Conservation (phyloP, 768 basidiomycete genomes). For the Calocera viscosa region DNA sequence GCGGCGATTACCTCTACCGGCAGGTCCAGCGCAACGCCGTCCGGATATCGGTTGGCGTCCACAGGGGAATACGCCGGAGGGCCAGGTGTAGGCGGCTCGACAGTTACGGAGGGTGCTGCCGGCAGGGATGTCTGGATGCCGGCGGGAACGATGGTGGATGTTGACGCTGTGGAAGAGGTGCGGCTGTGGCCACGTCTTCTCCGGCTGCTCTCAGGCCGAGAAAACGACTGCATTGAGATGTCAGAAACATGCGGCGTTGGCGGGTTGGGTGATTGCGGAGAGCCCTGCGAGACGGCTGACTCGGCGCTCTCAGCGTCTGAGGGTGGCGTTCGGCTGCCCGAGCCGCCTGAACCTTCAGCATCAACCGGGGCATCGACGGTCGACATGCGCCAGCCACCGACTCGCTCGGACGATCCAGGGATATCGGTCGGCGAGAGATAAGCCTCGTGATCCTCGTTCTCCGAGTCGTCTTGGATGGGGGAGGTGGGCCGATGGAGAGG, state of each 20-base stretch:
- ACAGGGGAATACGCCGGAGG: slow-evolving; percentile 84
- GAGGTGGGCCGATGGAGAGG: slow-evolving; percentile 25
- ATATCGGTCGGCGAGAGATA: slow-evolving; percentile 12
- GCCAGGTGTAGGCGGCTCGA: slow-evolving; percentile 31
- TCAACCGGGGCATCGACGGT: slow-evolving; percentile 39
- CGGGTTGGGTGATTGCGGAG: slow-evolving; percentile 54
- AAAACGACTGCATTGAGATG: slow-evolving; percentile 63
- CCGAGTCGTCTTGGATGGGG: slow-evolving; percentile 34
- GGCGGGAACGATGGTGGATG: slow-evolving; percentile 12
- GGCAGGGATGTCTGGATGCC: slow-evolving; percentile 7
- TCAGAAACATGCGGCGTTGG: slow-evolving; percentile 76
- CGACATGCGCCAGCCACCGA: neutral
- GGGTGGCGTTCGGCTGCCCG: slow-evolving; percentile 26
- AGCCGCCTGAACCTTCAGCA: neutral
- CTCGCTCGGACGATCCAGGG: slow-evolving; percentile 9
- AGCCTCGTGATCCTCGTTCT: slow-evolving; percentile 25
- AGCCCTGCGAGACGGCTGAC: slow-evolving; percentile 31
- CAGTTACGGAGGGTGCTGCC: slow-evolving; percentile 7
- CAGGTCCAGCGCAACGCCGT: slow-evolving; percentile 85
- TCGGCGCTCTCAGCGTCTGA: slow-evolving; percentile 12
- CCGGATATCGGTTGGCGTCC: slow-evolving; percentile 69
- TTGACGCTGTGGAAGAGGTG: neutral
- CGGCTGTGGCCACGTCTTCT: neutral
- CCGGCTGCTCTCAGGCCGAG: slow-evolving; percentile 20
- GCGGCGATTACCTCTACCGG: slow-evolving; percentile 87